Evolutionary conservation across 257 asterid species (phyloP), one percentile per base, ranked within the genome.

Genomic region (Ocimum tenuiflorum): DNA sequence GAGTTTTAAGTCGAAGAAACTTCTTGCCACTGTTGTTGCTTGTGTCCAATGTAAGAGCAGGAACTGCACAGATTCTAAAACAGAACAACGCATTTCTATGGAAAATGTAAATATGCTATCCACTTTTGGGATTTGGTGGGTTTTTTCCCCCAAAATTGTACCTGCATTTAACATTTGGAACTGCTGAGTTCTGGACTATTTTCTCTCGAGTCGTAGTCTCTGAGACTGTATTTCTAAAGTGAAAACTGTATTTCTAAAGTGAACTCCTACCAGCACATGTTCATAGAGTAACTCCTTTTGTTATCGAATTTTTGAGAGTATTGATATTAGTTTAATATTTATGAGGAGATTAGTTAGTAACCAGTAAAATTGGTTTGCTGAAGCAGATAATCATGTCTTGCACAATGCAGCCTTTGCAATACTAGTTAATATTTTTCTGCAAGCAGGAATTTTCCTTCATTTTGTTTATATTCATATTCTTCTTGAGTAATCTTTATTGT

Each of bases 401-500:
- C 17, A 31, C 4, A 13, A 18, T 23, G 31, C 20, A 15, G 47
- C 14, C 11, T 58, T 43, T 3, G 1, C 2, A 14, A 23, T 50
- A 49, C 13, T 38, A 31, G 3, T 17, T 42, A 56, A 15, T 10
- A 8, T 43, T 72, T 57, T 49, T 33, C 5, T 46, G 13, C 10
- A 36, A 47, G 54, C 24, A 29, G 55, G 23, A 18, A 31, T 2
- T 22, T 55, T 56, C 33, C 33, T 23, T 38, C 35, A 50, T 63
- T 41, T 72, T 14, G 6, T 60, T n/a, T 62, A 27, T 27, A 14
- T 62, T 50, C 10, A 13, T 50, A 49, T 65, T 9, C 36, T 31
- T 31, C 7, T 31, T 33, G 70, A 53, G 33, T 67, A 1, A 46
- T 55, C 57, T 60, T 73, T 62, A 4, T 6, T 74, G 45, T 63